Evolutionary conservation across 2,329 filamentous ascomycete genomes (phyloP).

Genomic region (Dothistroma septosporum): DNA sequence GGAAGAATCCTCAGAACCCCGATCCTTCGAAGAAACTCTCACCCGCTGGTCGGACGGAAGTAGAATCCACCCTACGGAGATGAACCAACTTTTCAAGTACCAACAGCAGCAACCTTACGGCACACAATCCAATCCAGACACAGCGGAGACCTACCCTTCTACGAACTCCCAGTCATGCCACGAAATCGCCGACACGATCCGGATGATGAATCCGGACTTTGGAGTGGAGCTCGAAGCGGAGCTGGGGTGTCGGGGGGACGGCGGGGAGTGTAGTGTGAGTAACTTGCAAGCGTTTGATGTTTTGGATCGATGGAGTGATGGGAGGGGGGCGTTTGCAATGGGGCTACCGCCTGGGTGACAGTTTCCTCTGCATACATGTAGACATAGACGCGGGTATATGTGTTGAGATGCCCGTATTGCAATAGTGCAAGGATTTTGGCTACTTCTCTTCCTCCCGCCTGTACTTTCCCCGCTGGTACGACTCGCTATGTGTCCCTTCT

Average conservation of each 20-base stretch:
- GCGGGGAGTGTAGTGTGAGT: constrained; percentile 41
- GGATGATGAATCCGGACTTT: constrained; percentile 39
- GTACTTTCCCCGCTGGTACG: too few species aligned
- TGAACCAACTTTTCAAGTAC: neutral
- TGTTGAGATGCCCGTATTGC: neutral
- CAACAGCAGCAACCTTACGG: neutral
- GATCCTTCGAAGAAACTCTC: neutral
- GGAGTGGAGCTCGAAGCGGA: constrained; percentile 38
- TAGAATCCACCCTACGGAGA: neutral
- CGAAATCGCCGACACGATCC: constrained; percentile 45
- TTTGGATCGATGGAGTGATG: constrained; percentile 39
- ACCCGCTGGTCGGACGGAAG: neutral
- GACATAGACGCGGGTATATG: neutral
- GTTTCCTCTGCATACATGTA: neutral
- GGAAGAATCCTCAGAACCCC: neutral
- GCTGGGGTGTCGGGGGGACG: constrained; percentile 36
- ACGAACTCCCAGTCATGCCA: constrained; percentile 32
- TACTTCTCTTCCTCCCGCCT: too few species aligned
- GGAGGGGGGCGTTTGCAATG: neutral
- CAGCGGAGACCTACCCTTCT: neutral
- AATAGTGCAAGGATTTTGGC: too few species aligned
- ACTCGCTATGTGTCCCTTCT: too few species aligned
- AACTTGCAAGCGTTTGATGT: constrained; percentile 42
- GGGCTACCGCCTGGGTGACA: neutral
- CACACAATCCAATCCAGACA: neutral